Conservation (phyloP, 305 asterid genomes). For the Andrographis paniculata region DNA sequence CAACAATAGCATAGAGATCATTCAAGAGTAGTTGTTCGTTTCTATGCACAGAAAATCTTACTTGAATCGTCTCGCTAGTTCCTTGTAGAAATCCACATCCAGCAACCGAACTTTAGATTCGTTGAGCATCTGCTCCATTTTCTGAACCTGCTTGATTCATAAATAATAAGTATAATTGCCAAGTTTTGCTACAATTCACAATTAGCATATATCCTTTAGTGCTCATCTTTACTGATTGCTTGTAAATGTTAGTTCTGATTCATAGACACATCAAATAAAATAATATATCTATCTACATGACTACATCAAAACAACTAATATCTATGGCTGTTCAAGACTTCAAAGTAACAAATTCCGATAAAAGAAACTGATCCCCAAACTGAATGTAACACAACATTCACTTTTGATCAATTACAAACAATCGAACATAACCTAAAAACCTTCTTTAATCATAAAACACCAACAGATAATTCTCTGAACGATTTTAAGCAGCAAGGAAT, state of each 20-base stretch:
- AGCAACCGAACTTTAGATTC: slow-evolving; percentile 28
- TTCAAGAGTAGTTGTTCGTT: slow-evolving; percentile 8
- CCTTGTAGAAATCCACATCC: slow-evolving; percentile 41
- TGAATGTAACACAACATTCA: too few relatives aligned
- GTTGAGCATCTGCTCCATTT: slow-evolving; percentile 44
- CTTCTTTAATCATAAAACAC: not conserved
- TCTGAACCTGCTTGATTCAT: slow-evolving; percentile 43
- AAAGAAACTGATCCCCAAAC: too few relatives aligned
- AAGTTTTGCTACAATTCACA: slow-evolving; percentile 18
- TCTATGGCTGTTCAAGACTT: too few relatives aligned
- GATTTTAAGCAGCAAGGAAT: not conserved
- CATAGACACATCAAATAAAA: too few relatives aligned
- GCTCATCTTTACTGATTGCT: too few relatives aligned
- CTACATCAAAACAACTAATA: too few relatives aligned
- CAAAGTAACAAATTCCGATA: too few relatives aligned
- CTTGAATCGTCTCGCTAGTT: slow-evolving; percentile 52
- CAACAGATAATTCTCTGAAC: not conserved
- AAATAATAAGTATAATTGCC: slow-evolving; percentile 18
- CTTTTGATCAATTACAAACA: too few relatives aligned
- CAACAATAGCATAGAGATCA: slow-evolving; percentile 1
- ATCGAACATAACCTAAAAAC: not conserved
- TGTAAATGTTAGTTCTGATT: too few relatives aligned
- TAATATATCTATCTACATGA: too few relatives aligned
- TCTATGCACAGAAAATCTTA: slow-evolving; percentile 20
- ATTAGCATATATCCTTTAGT: slow-evolving; percentile 1